phyloP scores from a whole-genome alignment of 163 green algal species.

The Scenedesmus sp. region DNA sequence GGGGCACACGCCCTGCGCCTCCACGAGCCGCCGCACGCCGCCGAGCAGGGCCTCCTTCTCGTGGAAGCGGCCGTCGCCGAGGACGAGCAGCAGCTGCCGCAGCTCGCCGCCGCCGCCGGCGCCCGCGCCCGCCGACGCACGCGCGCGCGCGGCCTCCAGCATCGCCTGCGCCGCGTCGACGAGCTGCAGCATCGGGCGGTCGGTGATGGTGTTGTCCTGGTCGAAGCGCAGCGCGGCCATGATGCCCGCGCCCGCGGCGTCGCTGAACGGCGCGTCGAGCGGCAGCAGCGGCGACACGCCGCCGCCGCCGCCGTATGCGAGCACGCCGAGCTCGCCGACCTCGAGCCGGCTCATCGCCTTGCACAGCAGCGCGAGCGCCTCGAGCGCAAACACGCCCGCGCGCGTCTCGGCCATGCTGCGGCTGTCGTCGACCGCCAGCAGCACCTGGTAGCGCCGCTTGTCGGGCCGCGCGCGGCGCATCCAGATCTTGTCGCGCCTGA shows the following conservation, averaged over 20 bases:
- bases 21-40: constrained; percentile 70
- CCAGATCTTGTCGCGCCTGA: constrained; percentile 99
- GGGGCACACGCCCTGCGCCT: constrained; percentile 83
- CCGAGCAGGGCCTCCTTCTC: constrained; percentile 89
- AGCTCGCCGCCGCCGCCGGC: constrained; percentile 50
- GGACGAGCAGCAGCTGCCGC: constrained; percentile 74
- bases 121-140: constrained; percentile 20
- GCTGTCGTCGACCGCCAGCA: constrained; percentile 93
- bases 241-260: constrained; percentile 79
- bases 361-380: constrained; percentile 90
- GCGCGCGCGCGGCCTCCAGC: constrained; percentile 68
- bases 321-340: constrained; percentile 90
- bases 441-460: constrained; percentile 97
- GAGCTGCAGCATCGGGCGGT: constrained; percentile 90
- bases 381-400: constrained; percentile 86
- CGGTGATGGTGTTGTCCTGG: constrained; percentile 96
- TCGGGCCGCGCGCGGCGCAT: constrained; percentile 92
- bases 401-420: constrained; percentile 94
- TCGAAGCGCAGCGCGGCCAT: constrained; percentile 87
- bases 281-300: constrained; percentile 83
- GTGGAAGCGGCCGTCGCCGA: constrained; percentile 97
- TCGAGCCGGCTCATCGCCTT: constrained; percentile 91
- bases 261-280: constrained; percentile 86
- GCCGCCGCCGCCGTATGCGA: constrained; percentile 88
- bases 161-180: constrained; percentile 78